A percentile compares a stretch with the other conserved stretches of the same genome.
These are phyloP conservation scores for Gentiana dahurica DNA, from an alignment of 257 asterid species.

Conservation along the genomic window DNA sequence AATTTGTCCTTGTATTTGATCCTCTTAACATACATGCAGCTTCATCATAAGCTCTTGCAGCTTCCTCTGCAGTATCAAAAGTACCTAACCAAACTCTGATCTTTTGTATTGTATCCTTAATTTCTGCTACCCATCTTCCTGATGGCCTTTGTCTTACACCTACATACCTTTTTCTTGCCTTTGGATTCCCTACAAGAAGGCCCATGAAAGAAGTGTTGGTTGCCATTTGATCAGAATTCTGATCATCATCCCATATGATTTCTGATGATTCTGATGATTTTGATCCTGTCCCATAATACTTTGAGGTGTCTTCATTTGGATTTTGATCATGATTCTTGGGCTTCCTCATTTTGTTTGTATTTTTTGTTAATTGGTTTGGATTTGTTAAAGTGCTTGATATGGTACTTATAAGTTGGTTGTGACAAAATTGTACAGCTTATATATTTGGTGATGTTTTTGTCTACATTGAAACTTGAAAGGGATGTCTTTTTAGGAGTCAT, in stretches of 20 bases:
- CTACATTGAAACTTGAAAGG: too few species aligned
- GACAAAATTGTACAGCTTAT: too few species aligned
- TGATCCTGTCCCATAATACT: too few species aligned
- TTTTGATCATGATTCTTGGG: background rate
- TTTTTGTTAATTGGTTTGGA: too few species aligned
- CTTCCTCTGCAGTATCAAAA: conserved; percentile 16
- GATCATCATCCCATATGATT: background rate
- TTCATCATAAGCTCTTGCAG: conserved; percentile 20
- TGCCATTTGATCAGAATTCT: background rate
- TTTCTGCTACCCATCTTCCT: conserved; percentile 18
- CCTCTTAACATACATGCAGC: conserved; percentile 16
- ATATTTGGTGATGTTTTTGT: too few species aligned
- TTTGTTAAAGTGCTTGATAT: too few species aligned
- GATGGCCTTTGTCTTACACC: conserved; percentile 15
- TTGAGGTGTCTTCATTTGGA: too few species aligned
- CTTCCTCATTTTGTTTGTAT: background rate
- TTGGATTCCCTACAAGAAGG: background rate
- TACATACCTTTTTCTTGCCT: conserved; percentile 5
- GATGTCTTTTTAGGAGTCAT: too few species aligned
- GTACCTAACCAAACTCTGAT: conserved; percentile 18
- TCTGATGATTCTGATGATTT: background rate
- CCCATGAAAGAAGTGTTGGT: conserved; percentile 5
- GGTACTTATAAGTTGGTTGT: too few species aligned
- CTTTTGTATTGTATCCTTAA: conserved; percentile 14
- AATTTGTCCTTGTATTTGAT: conserved; percentile 11